Evolutionary conservation across 495 filamentous ascomycete genomes (phyloP), one percentile per base, ranked within the genome.

Genomic region (Emericellopsis terricola): DNA sequence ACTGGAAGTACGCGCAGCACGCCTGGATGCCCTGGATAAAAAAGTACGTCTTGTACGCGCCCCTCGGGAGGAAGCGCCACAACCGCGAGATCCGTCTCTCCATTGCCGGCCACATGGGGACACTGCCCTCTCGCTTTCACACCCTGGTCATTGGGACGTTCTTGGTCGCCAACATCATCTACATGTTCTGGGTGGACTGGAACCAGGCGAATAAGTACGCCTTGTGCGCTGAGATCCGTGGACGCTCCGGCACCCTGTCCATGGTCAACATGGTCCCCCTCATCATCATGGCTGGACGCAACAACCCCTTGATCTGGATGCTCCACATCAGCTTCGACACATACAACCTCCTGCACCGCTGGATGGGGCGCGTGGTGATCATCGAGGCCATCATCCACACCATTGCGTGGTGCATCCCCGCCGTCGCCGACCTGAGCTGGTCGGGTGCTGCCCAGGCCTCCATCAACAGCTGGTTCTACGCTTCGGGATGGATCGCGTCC

Each of bases 251-350:
- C 29, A 75, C 74, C 27, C 64, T 97, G 40, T 70, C 87, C 1
- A 61, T 76, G 16, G 68, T 91, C 39, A 97, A 92, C 53, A 78
- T 96, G 76, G 68, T 94, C n/a, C 82, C 84, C 4, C 65, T 93
- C 15, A 69, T 97, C 41, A 59, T 96, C 35, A 69, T 94, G 38
- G 87, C 85, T 11, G 74, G 83, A 15, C 76, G 87, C 43, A 96
- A 96, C 59, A 96, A 93, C 50, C 82, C 82, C 11, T 58, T 94
- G n/a, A 94, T 94, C 40, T 50, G 61, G 4, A 52, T 92, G 10
- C 62, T 93, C 42, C 73, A 72, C 18, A 73, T 96, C 55, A 87
- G 81, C 51, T 97, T 94, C 55, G 91, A 97, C 57, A 93, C 86
- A 0, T 94, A 84, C 65, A 96, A 94, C 52, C 62, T 94, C 18